These are phyloP conservation scores for Candida corydali DNA, from an alignment of 805 yeast genomes.

Conservation along the genomic window DNA sequence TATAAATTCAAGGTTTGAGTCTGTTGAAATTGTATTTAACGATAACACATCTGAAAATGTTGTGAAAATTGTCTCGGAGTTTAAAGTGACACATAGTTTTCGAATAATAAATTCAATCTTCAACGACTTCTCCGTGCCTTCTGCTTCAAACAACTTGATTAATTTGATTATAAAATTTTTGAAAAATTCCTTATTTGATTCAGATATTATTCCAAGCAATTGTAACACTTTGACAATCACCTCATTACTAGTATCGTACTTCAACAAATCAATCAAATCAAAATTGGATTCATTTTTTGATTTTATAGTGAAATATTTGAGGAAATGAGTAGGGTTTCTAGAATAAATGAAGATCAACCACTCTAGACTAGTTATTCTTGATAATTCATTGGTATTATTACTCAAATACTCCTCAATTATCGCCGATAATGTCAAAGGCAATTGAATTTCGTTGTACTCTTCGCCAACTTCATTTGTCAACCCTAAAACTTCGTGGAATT, in stretches of 20 bases:
- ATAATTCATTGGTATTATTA: conserved; percentile 54
- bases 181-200: conserved; percentile 72
- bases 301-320: conserved; percentile 15
- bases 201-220: conserved; percentile 69
- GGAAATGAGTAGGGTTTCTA: conserved; percentile 43
- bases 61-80: conserved; percentile 79
- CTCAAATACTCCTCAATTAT: conserved; percentile 57
- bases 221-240: conserved; percentile 73
- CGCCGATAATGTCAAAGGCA: conserved; percentile 57
- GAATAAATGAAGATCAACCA: conserved; percentile 84
- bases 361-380: conserved; percentile 79
- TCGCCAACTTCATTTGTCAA: conserved; percentile 36
- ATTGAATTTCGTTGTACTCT: conserved; percentile 37
- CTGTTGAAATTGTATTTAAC: conserved; percentile 22
- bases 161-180: conserved; percentile 70
- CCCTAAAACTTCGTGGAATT: conserved; percentile 33
- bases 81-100: conserved; percentile 74
- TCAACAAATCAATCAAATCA: conserved; percentile 72
- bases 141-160: conserved; percentile 64
- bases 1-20: conserved; percentile 59
- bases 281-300: conserved; percentile 14
- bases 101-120: conserved; percentile 72
- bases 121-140: conserved; percentile 39
- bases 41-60: conserved; percentile 69
- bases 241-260: conserved; percentile 71